Evolutionary conservation across 2,329 filamentous ascomycete species (phyloP), one percentile per base, ranked within the genome.

Genomic region (Cladorrhinum sp.): DNA sequence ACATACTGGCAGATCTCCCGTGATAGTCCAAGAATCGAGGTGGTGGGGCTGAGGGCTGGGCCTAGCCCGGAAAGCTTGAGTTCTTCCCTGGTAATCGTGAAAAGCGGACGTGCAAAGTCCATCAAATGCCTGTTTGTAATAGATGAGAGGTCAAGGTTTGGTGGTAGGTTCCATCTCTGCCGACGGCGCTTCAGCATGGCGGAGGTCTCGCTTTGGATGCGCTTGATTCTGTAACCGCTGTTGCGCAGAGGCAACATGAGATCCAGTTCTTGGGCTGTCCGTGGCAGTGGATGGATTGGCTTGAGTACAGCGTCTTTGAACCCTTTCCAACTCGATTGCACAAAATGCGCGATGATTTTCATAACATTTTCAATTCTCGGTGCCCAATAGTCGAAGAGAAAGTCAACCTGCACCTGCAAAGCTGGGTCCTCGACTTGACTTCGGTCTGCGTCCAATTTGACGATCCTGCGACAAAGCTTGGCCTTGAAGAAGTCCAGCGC

Each of bases 381-480:
- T 2, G 63, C 66, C 18, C 76, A 49, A 0, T 50, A 56, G 2
- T 59, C 52, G 49, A 76, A 74, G 3, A 78, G 62, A 2, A 61
- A 23, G 2, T 68, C 60, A 52, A 61, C 36, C 12, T 23, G 23
- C 10, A 9, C 13, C 10, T 36, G 20, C 7, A 57, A 10, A 16
- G n/a, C 1, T 32, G 38, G 29, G 3, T 57, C 25, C 48, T 51
- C 8, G 2, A 59, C 8, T 5, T 20, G 22, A 16, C 18, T 41
- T 27, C 52, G 60, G 51, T 81, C 77, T 0, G 68, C 66, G 29
- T 85, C 79, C 0, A 88, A 66, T 67, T 89, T 89, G 0, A 79
- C 80, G 13, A 88, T 76, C 0, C 85, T 80, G 22, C 82, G 78
- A 62, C 79, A 80, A 0, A 87, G 71, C 67, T 87, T 89, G 29